Evolutionary conservation across 2,329 filamentous ascomycete species (phyloP), one percentile per base, ranked within the genome.

Genomic region (Ceratocystiopsis sp.): DNA sequence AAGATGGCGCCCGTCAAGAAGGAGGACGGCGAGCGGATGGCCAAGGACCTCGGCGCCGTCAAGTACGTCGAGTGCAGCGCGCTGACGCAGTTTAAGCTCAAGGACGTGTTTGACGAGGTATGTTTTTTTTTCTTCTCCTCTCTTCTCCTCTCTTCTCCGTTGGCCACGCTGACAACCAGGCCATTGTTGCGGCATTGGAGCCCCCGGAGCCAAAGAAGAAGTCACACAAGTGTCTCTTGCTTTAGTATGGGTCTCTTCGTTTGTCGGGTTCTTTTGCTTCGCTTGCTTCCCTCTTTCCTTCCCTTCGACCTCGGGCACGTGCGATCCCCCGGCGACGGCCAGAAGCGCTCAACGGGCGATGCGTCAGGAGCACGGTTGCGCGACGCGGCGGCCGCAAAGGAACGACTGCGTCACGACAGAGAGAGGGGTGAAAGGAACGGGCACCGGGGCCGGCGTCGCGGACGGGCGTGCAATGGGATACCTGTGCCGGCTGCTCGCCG

Each of bases 1-100:
- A 93, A 93, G 69, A 95, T 96, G 89, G 69, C 75, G 44, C 89
- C 89, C 3, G 87, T 98, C 48, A 75, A 78, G 59, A 86, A 83
- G 62, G 86, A 94, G 61, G 87, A 95, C 52, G 91, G 91, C 42
- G 89, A 96, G 62, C 73, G 78, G 53, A 95, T 96, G 85, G 89
- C 91, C 3, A 94, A 89, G 68, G 89, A 96, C 50, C 67, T 96
- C n/a, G 86, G 86, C 48, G 91, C 91, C 6, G 85, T 98, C 55
- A 96, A 95, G 70, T 98, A 98, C 55, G 91, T 96, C 50, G 91
- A 98, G 67, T 98, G 91, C 69, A 95, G 87, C 59, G 91, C 91
- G 45, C 67, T 98, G 61, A 96, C 91, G 49, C 91, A 98, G 68
- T 95, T 87, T 68, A 95, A 95, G 67, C 68, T 98, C 52, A 98